A percentile compares a stretch with the other conserved stretches of the same genome.
Evolutionary conservation across 768 basidiomycete genomes (phyloP).

Genomic region (Paxillus involutus): DNA sequence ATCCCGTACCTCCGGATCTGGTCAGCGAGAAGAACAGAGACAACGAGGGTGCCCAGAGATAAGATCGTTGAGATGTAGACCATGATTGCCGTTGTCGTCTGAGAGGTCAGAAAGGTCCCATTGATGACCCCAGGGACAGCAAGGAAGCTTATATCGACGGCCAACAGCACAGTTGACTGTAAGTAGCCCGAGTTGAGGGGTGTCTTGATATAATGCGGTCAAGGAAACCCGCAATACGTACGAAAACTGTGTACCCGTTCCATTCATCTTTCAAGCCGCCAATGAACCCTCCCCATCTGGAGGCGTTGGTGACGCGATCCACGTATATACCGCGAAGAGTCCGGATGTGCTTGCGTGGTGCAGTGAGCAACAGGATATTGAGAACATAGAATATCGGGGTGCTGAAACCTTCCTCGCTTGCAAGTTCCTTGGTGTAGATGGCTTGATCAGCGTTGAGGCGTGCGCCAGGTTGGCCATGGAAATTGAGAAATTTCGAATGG

Average conservation of each 20-base stretch:
- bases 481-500: conserved; percentile 32
- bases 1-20: conserved; percentile 10
- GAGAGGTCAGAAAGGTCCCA: background rate
- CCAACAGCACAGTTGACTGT: conserved; percentile 50
- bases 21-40: conserved; percentile 31
- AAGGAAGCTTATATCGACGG: conserved; percentile 53
- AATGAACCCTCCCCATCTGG: conserved; percentile 43
- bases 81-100: conserved; percentile 24
- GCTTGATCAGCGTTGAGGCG: conserved; percentile 33
- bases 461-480: conserved; percentile 36
- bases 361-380: conserved; percentile 42
- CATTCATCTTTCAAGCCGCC: conserved; percentile 43
- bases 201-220: background rate
- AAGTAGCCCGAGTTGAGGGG: background rate
- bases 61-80: conserved; percentile 39
- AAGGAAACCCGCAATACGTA: conserved; percentile 32
- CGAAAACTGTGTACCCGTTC: conserved; percentile 48
- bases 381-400: conserved; percentile 24
- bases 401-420: conserved; percentile 31
- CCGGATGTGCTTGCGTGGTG: conserved; percentile 43
- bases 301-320: conserved; percentile 39
- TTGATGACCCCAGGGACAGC: conserved; percentile 43
- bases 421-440: conserved; percentile 8
- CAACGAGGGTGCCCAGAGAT: conserved; percentile 34
- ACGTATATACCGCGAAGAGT: conserved; percentile 44